Base-by-base conservation (phyloP, 2,329 filamentous ascomycete genomes). In the Arthrobotrys entomopaga region DNA sequence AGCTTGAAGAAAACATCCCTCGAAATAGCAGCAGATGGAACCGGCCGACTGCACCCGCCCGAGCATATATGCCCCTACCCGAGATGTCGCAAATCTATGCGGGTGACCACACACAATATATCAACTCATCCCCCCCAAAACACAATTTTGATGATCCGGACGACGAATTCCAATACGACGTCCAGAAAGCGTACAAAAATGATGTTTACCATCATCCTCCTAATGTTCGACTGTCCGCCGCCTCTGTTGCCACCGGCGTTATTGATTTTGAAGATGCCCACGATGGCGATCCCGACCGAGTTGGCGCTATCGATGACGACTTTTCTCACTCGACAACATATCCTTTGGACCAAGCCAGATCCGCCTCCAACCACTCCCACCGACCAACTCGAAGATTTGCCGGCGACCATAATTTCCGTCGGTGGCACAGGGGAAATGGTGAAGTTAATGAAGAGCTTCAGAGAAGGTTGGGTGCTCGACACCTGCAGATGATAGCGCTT, bases 401-500 rank as follows among this genome's bases (percentile, higher is more conserved):
- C 49, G 64, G 50, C 5, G 70, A 74, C 38, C 70, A 74, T n/a
- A 66, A 67, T 34, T 74, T 74, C 22, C 70, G 54, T 22, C 57
- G 70, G 70, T 74, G 70, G 70, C 52, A 56, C 11, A 63, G 49
- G 59, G 63, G 63, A 8, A 65, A 24, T 34, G 65, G 65, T 1
- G 65, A 70, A 48, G 19, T 61, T 24, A 75, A 75, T 29, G 73
- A 72, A 46, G 73, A 76, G 20, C 42, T 71, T 42, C 65, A 72
- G 22, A 60, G 73, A 43, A 57, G 73, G 11, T 50, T 76, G 15
- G 66, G 66, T 13, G 65, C 82, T 8, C 80, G 82, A 3, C 82
- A 83, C 72, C 80, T 83, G 0, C 82, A 83, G 52, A 83, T 84
- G 70, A 81, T 84, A 56, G 82, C 82, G 0, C 79, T 84, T 0